These are phyloP conservation scores for Phytophthora foliorum DNA, from an alignment of 352 stramenopile genomes.

Conservation along the genomic window DNA sequence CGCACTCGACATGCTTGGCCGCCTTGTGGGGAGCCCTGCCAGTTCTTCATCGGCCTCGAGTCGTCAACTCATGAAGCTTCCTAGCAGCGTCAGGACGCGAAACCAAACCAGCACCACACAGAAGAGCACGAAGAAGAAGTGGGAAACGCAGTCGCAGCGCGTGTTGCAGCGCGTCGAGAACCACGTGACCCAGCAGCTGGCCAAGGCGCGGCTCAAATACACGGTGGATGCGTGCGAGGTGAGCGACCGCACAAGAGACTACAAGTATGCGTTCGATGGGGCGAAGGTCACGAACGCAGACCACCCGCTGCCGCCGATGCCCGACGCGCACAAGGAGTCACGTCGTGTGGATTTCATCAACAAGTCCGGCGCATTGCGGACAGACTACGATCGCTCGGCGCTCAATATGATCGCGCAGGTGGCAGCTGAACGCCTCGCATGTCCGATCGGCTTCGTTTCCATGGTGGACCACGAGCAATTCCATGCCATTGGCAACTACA, in stretches of 20 bases:
- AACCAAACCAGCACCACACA: constrained; percentile 14
- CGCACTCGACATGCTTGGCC: constrained; percentile 55
- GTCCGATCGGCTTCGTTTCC: constrained; percentile 70
- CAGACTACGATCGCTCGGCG: constrained; percentile 56
- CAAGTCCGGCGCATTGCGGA: constrained; percentile 48
- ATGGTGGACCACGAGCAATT: constrained; percentile 64
- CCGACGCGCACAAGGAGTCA: constrained; percentile 47
- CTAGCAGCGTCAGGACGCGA: background rate
- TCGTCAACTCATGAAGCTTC: constrained; percentile 26
- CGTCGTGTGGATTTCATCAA: constrained; percentile 54
- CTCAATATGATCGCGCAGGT: constrained; percentile 72
- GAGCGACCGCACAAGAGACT: constrained; percentile 56
- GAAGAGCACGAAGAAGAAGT: constrained; percentile 10
- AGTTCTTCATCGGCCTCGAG: constrained; percentile 32
- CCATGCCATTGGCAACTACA: constrained; percentile 61
- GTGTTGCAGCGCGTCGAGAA: constrained; percentile 52
- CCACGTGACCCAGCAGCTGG: constrained; percentile 46
- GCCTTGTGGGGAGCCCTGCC: constrained; percentile 41
- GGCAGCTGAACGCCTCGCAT: constrained; percentile 66
- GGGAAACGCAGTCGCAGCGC: constrained; percentile 39
- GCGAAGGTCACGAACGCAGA: constrained; percentile 46
- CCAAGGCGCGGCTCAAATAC: constrained; percentile 34
- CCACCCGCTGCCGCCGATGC: constrained; percentile 58
- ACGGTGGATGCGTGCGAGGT: constrained; percentile 28
- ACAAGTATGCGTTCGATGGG: constrained; percentile 53